phyloP scores from a whole-genome alignment of 2,329 filamentous ascomycete genomes.

The Nemania serpens region DNA sequence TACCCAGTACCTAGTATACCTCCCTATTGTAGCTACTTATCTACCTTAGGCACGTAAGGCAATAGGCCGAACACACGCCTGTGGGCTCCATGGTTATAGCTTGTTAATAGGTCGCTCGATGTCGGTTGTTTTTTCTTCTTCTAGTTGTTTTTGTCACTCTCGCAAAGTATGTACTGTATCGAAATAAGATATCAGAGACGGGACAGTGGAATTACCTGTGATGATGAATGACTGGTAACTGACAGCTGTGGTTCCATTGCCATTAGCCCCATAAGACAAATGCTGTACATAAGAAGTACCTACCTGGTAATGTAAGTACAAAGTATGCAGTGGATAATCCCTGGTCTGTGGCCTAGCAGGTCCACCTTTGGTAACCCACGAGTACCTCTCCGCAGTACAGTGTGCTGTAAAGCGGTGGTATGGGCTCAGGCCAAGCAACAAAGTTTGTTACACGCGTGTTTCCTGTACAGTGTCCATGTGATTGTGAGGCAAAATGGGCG shows the following conservation, averaged over 20 bases:
- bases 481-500: constrained; percentile 17
- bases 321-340: neutral
- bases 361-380: too few relatives aligned
- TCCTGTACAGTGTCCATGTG: constrained; percentile 22
- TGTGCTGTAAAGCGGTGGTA: neutral
- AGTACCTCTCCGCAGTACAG: constrained; percentile 12
- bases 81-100: constrained; percentile 2
- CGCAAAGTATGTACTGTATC: neutral
- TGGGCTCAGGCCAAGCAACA: constrained; percentile 8
- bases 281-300: too few relatives aligned
- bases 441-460: constrained; percentile 25
- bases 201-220: neutral
- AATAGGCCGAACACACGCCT: neutral
- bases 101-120: constrained; percentile 15
- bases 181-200: neutral
- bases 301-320: too few relatives aligned
- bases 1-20: too few relatives aligned
- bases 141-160: neutral
- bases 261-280: too few relatives aligned
- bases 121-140: neutral
- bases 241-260: too few relatives aligned
- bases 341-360: constrained; percentile 18
- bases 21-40: neutral
- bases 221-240: neutral
- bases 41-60: neutral